Evolutionary conservation across 306 rosid genomes (phyloP), one percentile per base, ranked within the genome.

Genomic region (Casuarina equisetifolia): DNA sequence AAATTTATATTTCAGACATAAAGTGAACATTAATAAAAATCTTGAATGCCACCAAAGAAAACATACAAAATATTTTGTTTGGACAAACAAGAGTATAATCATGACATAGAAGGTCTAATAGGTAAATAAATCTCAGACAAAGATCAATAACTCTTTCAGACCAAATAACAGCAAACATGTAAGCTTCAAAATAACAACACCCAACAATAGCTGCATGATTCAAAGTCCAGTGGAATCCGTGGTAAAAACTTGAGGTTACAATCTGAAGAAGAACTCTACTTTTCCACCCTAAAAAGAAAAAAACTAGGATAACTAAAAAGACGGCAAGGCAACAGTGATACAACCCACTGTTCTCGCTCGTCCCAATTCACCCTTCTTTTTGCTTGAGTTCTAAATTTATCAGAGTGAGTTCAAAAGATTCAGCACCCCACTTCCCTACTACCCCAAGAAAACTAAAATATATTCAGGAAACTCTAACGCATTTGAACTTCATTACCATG

Each of bases 41-140:
- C 42, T 8, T 39, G 8, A 35, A 44, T 75, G 64, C 16, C 48
- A n/a, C 42, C 45, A 66, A 59, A 68, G 19, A 68, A 64, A 61
- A 64, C 19, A 32, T 79, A 46, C 40, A 53, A 36, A 15, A 63
- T 63, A 5, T 32, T 70, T 74, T 46, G 59, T 57, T 70, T 77
- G 46, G 20, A 70, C 20, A 49, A 43, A 57, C 16, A 39, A 40
- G 25, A 2, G 42, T 17, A 40, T 66, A 43, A 66, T n/a, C 42
- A 17, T 8, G 15, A 9, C 35, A 2, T 0, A 66, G 48, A 17
- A 66, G 11, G 42, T 66, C 42, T 66, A 9, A 3, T 42, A 8
- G 1, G 15, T 3, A 66, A 17, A 16, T n/a, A 63, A 58, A 25
- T 7, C 51, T 58, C 13, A 58, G 1, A 58, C 10, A 58, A 25